phyloP scores from a whole-genome alignment of 2,329 filamentous ascomycete species.

The Pyrenophora tritici-repentis region DNA sequence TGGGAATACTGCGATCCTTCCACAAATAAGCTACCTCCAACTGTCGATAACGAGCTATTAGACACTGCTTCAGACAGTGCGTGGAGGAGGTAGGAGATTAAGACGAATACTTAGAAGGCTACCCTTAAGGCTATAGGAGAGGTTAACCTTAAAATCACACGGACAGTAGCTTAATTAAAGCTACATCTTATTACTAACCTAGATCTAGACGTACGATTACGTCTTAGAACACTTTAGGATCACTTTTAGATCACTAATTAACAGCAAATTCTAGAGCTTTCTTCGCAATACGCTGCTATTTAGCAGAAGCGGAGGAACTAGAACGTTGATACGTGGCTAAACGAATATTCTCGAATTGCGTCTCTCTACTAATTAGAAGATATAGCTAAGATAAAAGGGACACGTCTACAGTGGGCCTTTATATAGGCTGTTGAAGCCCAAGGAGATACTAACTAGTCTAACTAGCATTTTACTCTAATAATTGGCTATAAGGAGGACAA shows the following conservation, averaged over 20 bases:
- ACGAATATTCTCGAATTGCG: not conserved
- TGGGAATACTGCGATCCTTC: constrained; percentile 3
- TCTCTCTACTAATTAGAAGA: not conserved
- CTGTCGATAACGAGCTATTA: not conserved
- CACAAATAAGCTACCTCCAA: not conserved
- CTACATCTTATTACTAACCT: not conserved
- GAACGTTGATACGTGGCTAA: not conserved
- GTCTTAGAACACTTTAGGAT: not conserved
- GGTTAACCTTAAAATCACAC: not conserved
- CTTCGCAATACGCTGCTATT: not conserved
- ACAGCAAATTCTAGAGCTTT: not conserved
- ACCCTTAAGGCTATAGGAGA: constrained; percentile 1
- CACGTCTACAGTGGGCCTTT: not conserved
- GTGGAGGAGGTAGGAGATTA: constrained; percentile 3
- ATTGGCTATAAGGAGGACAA: not conserved
- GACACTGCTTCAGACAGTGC: not conserved
- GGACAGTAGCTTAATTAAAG: not conserved
- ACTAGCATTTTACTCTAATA: not conserved
- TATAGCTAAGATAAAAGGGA: not conserved
- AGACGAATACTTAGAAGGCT: not conserved
- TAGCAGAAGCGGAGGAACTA: not conserved
- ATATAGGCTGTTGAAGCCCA: not conserved
- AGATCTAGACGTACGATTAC: not conserved
- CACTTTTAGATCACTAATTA: not conserved
- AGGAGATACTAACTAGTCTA: not conserved